Evolutionary conservation across 2,329 filamentous ascomycete genomes (phyloP), one percentile per base, ranked within the genome.

Genomic region (Claviceps citrina): DNA sequence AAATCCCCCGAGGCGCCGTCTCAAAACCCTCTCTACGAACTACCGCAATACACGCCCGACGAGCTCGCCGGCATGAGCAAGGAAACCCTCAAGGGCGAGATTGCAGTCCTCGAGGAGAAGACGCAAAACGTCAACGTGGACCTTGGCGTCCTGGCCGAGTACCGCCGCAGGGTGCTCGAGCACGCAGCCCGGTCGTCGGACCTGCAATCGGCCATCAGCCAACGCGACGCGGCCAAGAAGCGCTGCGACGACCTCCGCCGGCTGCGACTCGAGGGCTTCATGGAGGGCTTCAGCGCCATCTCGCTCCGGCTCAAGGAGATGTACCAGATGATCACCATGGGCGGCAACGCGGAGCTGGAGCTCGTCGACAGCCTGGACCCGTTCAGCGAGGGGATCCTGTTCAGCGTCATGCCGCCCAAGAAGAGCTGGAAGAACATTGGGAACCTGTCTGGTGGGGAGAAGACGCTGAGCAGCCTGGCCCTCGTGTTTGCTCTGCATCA

Each of bases 241-340:
- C 81, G 86, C 7, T 86, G 87, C 51, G 89, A 96, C 53, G 86
- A 95, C 49, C 76, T 98, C 39, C 83, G 91, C 10, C 82, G 85
- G 12, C 69, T 94, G 37, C 84, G 91, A 24, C 70, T 96, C 7
- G 89, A 95, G 51, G 89, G 91, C 27, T 98, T 98, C 71, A 96
- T 96, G 87, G 85, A 93, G 56, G 91, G 93, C 30, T 96, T 98
- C 66, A 81, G 81, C 53, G 81, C 77, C 46, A 98, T 98, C 60
- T 96, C 89, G 1, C 70, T 95, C 19, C 82, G 89, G 1, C 70
- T 98, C 34, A 98, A 98, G 67, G 91, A 98, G 56, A 98, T 98
- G 91, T 98, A 98, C 64, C 91, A 98, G 59, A 95, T 98, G 87
- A 98, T 98, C 58, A 98, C 91, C 18, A 96, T 98, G 86, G 91